Base-by-base conservation (phyloP, 768 basidiomycete genomes). In the Phaeolepiota aurea region DNA sequence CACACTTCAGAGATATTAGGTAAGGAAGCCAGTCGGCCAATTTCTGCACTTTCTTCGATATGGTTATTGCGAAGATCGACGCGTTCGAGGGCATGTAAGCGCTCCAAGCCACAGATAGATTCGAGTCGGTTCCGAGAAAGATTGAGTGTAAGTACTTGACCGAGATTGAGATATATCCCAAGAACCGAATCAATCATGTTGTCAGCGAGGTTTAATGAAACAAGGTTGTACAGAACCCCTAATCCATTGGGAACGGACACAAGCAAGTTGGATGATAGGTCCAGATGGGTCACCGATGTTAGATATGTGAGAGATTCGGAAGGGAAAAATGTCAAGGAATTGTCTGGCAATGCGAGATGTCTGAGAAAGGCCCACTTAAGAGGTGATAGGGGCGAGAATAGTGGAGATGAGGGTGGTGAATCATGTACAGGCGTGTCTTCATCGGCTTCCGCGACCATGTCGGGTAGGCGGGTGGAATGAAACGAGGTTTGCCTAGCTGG, bases 121-220 rank as follows among this genome's bases (percentile, higher is more conserved):
- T 94, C 90, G 38, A 97, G 77, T 3, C 94, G 79, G 54, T 98
- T 98, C 41, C 72, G 68, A 1, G 87, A 74, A 13, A 98, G 71
- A 59, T 94, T 91, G 51, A 98, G 68, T 4, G 72, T 68, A 13
- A 82, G 67, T 18, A 96, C 70, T 46, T 82, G 79, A 1, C 87
- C 88, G 25, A 97, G 72, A 39, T 79, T 76, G 25, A 75, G 74
- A 54, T 91, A 87, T 43, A 96, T 87, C 20, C 87, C 86, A 3
- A 92, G 75, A 13, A 98, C 83, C 13, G 93, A 92, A 57, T 94
- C 91, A 49, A 99, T 91, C 78, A 99, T 89, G 65, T 99, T 99
- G 60, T 93, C 86, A 12, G 87, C 73, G n/a, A 99, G 76, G 61
- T 96, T 93, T 50, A 99, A 81, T n/a, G 86, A 87, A 40, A 79